Percentiles rank a stretch among this genome's conserved stretches.
These are phyloP conservation scores for Pelargonium exstipulatum DNA, from an alignment of 441 rosid genomes.

Conservation along the genomic window DNA sequence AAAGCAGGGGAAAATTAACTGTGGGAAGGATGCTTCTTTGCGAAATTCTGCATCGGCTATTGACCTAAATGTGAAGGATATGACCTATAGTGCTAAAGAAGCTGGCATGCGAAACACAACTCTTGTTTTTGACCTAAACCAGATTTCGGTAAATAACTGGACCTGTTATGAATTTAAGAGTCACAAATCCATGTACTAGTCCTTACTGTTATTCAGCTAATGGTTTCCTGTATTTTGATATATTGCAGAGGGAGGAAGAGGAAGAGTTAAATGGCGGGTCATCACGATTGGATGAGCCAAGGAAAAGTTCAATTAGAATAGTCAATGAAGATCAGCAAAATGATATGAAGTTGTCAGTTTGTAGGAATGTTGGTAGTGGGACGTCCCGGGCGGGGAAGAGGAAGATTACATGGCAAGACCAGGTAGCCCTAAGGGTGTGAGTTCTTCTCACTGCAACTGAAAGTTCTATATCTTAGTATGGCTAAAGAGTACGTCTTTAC, in stretches of 20 bases:
- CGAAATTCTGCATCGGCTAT: conserved; percentile 25
- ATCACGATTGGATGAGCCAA: conserved; percentile 38
- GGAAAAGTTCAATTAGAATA: conserved; percentile 30
- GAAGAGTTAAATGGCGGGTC: conserved; percentile 47
- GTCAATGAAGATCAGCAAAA: conserved; percentile 43
- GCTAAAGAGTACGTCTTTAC: conserved; percentile 18
- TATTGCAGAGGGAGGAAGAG: conserved; percentile 58
- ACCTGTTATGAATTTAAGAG: neutral
- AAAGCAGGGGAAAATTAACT: too few species aligned
- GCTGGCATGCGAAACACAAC: conserved; percentile 24
- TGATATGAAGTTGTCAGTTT: conserved; percentile 47
- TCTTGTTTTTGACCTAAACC: conserved; percentile 67
- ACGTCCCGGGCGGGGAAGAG: conserved; percentile 60
- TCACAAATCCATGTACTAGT: neutral
- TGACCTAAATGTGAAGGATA: conserved; percentile 54
- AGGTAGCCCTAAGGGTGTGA: conserved; percentile 74
- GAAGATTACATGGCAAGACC: conserved; percentile 94
- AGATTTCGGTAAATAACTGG: conserved; percentile 58
- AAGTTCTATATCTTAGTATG: conserved; percentile 19
- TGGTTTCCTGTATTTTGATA: neutral
- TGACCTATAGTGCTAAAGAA: conserved; percentile 40
- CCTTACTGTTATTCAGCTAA: conserved; percentile 16
- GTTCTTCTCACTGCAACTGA: conserved; percentile 14
- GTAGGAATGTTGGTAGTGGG: conserved; percentile 53
- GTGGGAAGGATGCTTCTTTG: conserved; percentile 4